Conservation (phyloP, 139 green algal genomes). For the Chlorella sp. region DNA sequence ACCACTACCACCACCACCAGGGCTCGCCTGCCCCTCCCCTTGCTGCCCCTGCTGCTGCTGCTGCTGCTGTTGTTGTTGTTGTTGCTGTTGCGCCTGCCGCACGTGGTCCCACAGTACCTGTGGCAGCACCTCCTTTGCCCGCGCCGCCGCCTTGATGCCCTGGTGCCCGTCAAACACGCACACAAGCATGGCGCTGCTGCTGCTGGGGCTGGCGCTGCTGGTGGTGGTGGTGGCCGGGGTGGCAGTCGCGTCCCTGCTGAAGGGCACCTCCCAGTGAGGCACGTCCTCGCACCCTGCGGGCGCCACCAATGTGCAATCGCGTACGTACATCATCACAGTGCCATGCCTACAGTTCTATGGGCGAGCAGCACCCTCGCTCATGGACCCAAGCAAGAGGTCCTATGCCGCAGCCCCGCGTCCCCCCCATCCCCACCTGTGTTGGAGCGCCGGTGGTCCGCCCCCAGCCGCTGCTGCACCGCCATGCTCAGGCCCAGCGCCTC, state of each 20-base stretch:
- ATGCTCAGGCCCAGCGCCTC: neutral
- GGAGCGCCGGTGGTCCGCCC: constrained; percentile 29
- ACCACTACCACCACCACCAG: no score
- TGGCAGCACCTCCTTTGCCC: constrained; percentile 16
- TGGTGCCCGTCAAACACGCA: constrained; percentile 51
- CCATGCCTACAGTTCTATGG: no score
- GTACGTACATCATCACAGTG: no score
- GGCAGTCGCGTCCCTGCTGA: neutral
- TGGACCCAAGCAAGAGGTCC: no score
- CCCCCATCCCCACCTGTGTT: constrained; percentile 15
- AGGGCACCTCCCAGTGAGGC: constrained; percentile 32
- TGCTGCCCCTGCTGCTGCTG: neutral
- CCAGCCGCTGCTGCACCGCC: constrained; percentile 15
- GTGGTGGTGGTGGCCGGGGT: no score
- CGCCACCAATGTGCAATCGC: no score
- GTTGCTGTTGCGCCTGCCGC: no score
- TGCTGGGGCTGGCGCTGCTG: no score
- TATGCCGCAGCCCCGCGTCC: no score
- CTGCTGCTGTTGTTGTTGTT: constrained; percentile 1
- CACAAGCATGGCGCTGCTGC: no score
- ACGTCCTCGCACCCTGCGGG: constrained; percentile 31
- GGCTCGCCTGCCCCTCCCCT: neutral
- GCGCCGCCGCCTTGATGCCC: constrained; percentile 17
- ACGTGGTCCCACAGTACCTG: constrained; percentile 10
- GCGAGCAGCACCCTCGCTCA: no score